phyloP scores from a whole-genome alignment of 768 basidiomycete species.

The Boletellus emodensis region DNA sequence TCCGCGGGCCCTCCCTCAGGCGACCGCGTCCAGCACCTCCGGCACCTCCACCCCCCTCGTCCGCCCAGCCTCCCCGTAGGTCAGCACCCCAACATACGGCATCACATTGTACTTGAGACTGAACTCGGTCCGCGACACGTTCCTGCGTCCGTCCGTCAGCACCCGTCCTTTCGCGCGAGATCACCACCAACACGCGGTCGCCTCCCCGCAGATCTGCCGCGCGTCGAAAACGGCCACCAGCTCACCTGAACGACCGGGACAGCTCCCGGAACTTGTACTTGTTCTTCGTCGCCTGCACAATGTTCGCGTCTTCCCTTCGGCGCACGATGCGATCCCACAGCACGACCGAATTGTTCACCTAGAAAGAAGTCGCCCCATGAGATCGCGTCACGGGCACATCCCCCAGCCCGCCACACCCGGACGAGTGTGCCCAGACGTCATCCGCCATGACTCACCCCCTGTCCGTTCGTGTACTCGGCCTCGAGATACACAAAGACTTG shows the following conservation, averaged over 20 bases:
- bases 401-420: conserved; percentile 3
- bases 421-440: too few species aligned
- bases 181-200: conserved; percentile 16
- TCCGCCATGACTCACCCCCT: conserved; percentile 54
- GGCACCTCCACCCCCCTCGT: conserved; percentile 38
- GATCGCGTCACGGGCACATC: conserved; percentile 3
- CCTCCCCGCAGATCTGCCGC: conserved; percentile 7
- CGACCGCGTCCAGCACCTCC: conserved; percentile 30
- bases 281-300: conserved; percentile 53
- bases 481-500: conserved; percentile 85
- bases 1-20: conserved; percentile 20
- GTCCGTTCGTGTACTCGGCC: conserved; percentile 72
- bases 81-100: conserved; percentile 82
- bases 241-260: conserved; percentile 71
- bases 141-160: conserved; percentile 38
- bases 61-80: conserved; percentile 67
- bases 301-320: conserved; percentile 67
- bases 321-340: conserved; percentile 91
- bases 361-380: conserved; percentile 15
- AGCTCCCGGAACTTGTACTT: conserved; percentile 83
- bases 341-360: conserved; percentile 76
- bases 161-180: background rate
- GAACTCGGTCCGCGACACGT: conserved; percentile 62
- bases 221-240: conserved; percentile 12
- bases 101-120: conserved; percentile 84